phyloP scores from a whole-genome alignment of 129 eudicot genomes.

The Ambrosia artemisiifolia region DNA sequence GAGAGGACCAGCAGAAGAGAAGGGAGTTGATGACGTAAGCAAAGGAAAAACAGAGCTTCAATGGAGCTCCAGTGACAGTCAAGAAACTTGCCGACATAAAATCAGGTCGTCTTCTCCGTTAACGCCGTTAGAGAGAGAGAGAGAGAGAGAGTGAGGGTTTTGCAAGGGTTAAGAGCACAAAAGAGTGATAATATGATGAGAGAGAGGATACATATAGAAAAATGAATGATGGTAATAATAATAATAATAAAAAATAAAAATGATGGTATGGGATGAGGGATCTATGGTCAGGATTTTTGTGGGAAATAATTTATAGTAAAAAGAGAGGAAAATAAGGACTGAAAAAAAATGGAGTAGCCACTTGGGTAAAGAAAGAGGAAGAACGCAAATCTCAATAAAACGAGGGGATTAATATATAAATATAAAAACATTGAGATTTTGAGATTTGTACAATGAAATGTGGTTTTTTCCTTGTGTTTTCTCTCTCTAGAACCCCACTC shows the following conservation, averaged over 20 bases:
- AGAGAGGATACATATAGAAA: conserved; percentile 29
- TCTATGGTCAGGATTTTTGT: conserved; percentile 34
- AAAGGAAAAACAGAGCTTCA: conserved; percentile 48
- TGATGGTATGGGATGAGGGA: conserved; percentile 39
- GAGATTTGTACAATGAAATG: conserved; percentile 25
- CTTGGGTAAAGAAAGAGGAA: background rate
- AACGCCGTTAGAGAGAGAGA: background rate
- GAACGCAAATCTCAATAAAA: conserved; percentile 39
- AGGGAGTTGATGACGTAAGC: conserved; percentile 23
- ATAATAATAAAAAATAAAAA: too few species aligned
- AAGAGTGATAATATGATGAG: conserved; percentile 33
- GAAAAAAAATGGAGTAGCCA: background rate
- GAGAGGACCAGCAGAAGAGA: conserved; percentile 62
- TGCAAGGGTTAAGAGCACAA: conserved; percentile 14
- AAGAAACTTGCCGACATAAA: conserved; percentile 68
- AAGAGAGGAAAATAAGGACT: background rate
- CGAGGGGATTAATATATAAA: conserved; percentile 14
- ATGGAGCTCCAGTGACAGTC: conserved; percentile 56
- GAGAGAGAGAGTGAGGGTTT: background rate
- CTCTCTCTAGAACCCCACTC: conserved; percentile 28
- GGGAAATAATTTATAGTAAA: too few species aligned
- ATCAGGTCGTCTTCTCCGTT: conserved; percentile 25
- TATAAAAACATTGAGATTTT: background rate
- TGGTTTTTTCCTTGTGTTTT: conserved; percentile 16
- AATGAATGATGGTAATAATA: background rate